Percentiles rank a stretch among this genome's conserved stretches.
phyloP scores from a whole-genome alignment of 2,329 filamentous ascomycete genomes.

The Xylaria sp. region DNA sequence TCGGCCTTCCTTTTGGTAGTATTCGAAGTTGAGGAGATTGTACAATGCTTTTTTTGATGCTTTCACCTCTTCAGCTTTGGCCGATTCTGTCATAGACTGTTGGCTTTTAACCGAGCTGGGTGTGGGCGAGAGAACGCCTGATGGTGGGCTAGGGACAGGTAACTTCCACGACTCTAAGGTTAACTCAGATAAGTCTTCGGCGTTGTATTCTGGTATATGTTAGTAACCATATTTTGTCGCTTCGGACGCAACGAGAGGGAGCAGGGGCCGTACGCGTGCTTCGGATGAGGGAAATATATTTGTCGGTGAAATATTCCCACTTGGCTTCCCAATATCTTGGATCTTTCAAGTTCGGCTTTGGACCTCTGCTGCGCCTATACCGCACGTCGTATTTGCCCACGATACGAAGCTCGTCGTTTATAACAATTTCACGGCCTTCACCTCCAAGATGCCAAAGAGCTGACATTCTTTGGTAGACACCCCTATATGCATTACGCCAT shows the following conservation, averaged over 20 bases:
- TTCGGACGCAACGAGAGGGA: not conserved
- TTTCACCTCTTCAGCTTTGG: not conserved
- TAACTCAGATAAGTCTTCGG: not conserved
- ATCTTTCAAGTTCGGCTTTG: conserved; percentile 14
- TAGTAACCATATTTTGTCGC: not conserved
- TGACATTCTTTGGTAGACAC: conserved; percentile 20
- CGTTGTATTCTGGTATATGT: not conserved
- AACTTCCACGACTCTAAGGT: not conserved
- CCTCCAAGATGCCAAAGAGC: conserved; percentile 21
- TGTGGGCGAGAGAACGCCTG: not conserved
- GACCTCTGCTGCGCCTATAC: not conserved
- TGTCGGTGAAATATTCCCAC: conserved; percentile 16
- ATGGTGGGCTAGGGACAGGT: not conserved
- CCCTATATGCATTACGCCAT: not conserved
- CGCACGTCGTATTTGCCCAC: not conserved
- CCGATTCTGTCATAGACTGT: not conserved
- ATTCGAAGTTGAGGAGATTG: not conserved
- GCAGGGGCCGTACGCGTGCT: not conserved
- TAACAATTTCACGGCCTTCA: conserved; percentile 10
- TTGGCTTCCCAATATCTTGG: conserved; percentile 19
- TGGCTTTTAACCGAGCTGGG: not conserved
- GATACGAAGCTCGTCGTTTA: conserved; percentile 17
- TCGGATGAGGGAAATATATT: conserved; percentile 9
- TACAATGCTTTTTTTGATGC: not conserved
- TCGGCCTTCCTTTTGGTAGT: conserved; percentile 12